These are phyloP conservation scores for Parafenestella ontariensis DNA, from an alignment of 2,329 filamentous ascomycete genomes.

Conservation along the genomic window DNA sequence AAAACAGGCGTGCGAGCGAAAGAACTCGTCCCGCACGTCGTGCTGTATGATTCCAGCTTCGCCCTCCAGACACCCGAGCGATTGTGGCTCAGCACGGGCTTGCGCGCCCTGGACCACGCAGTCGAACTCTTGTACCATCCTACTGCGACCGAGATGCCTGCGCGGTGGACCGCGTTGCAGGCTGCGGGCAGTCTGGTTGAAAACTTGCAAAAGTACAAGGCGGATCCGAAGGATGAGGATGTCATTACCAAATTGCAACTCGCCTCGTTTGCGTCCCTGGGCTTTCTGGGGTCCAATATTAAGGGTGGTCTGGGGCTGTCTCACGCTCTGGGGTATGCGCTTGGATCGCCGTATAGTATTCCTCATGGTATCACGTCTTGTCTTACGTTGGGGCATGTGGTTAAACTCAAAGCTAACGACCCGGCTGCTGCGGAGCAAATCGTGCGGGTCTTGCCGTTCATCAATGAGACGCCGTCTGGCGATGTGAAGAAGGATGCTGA, in stretches of 20 bases:
- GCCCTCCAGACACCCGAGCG: slow-evolving; percentile 58
- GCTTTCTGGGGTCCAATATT: slow-evolving; percentile 59
- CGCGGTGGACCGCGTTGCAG: slow-evolving; percentile 53
- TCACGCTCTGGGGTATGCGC: slow-evolving; percentile 58
- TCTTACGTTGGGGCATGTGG: slow-evolving; percentile 61
- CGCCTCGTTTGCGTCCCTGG: slow-evolving; percentile 59
- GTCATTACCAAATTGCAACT: slow-evolving; percentile 60
- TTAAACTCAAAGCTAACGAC: slow-evolving; percentile 60
- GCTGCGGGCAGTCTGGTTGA: slow-evolving; percentile 58
- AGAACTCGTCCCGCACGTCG: slow-evolving; percentile 54
- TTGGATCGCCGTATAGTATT: slow-evolving; percentile 63
- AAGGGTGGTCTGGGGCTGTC: slow-evolving; percentile 59
- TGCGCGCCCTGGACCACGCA: slow-evolving; percentile 64
- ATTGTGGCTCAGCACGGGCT: slow-evolving; percentile 60
- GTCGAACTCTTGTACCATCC: slow-evolving; percentile 63
- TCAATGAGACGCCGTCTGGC: slow-evolving; percentile 50
- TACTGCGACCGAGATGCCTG: slow-evolving; percentile 59
- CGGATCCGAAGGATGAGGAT: slow-evolving; percentile 55
- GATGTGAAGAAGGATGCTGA: slow-evolving; percentile 53
- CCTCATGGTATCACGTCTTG: slow-evolving; percentile 65
- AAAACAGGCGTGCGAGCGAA: slow-evolving; percentile 57
- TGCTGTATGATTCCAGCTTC: slow-evolving; percentile 63
- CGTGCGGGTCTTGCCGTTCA: slow-evolving; percentile 53
- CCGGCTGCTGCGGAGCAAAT: slow-evolving; percentile 55
- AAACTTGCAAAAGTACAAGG: slow-evolving; percentile 56